phyloP scores from a whole-genome alignment of 1,139 yeast species.

The Yamadazyma triangularis region DNA sequence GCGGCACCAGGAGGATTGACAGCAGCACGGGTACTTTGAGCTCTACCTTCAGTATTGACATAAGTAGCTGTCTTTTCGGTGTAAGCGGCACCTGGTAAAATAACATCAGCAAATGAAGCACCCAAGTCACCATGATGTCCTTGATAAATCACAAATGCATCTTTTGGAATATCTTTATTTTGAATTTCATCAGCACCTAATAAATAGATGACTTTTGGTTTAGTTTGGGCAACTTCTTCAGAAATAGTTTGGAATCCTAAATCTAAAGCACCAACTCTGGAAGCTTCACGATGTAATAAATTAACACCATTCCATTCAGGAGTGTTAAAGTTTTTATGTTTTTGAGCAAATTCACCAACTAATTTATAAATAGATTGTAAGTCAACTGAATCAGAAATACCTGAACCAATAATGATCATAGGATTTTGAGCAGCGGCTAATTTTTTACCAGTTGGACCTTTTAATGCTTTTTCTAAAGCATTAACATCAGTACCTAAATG shows the following conservation, averaged over 20 bases:
- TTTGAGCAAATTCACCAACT: conserved; percentile 60
- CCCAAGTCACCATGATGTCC: conserved; percentile 94
- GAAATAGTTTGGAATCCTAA: conserved; percentile 68
- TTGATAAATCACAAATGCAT: conserved; percentile 85
- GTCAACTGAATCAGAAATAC: conserved; percentile 67
- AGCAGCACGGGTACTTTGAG: conserved; percentile 83
- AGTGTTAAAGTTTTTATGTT: conserved; percentile 58
- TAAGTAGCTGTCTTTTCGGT: conserved; percentile 87
- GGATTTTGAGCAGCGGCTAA: conserved; percentile 69
- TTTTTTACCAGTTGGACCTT: conserved; percentile 68
- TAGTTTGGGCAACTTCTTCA: conserved; percentile 42
- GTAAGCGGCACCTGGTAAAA: conserved; percentile 85
- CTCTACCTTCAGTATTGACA: conserved; percentile 88
- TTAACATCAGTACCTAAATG: conserved; percentile 61
- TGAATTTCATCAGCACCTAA: conserved; percentile 82
- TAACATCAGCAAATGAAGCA: conserved; percentile 84
- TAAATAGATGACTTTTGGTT: conserved; percentile 74
- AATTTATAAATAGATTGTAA: conserved; percentile 58
- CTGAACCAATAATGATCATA: conserved; percentile 78
- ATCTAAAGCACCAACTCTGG: conserved; percentile 83
- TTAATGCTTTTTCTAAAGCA: conserved; percentile 56
- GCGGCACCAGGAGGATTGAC: conserved; percentile 90
- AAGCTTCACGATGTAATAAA: conserved; percentile 80
- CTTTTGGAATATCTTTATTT: conserved; percentile 69
- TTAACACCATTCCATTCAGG: conserved; percentile 82